Evolutionary conservation across 176 grass and related monocot genomes (phyloP).

Genomic region (Chloris gayana): DNA sequence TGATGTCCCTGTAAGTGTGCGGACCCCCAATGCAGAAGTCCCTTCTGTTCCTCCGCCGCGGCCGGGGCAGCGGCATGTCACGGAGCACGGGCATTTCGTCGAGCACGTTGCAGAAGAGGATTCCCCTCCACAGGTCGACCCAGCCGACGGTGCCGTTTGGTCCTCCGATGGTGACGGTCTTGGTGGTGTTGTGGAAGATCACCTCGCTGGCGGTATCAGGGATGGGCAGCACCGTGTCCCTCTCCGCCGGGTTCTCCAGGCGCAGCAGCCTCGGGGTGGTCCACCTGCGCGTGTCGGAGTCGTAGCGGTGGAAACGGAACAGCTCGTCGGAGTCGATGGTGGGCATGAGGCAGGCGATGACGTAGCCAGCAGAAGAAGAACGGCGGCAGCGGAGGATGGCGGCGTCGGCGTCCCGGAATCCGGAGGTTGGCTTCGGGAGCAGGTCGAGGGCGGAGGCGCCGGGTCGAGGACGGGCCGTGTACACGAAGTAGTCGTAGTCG

Average conservation of each 20-base stretch:
- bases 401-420: not conserved
- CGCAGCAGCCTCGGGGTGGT: not conserved
- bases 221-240: slow-evolving; percentile 6
- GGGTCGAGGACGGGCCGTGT: not conserved
- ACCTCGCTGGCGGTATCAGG: not conserved
- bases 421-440: not conserved
- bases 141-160: not conserved
- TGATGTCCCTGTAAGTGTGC: not conserved
- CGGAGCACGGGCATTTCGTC: not conserved
- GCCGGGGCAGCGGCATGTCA: slow-evolving; percentile 16
- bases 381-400: not conserved
- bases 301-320: not conserved
- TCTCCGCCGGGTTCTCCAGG: not conserved
- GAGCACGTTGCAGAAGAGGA: slow-evolving; percentile 24
- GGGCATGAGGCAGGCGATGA: not conserved
- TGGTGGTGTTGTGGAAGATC: not conserved
- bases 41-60: not conserved
- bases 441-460: not conserved
- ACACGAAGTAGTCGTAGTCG: not conserved
- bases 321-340: not conserved
- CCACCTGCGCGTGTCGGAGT: not conserved
- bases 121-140: slow-evolving; percentile 21
- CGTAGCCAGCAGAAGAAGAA: not conserved
- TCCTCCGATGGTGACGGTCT: not conserved
- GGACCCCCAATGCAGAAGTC: not conserved